phyloP scores from a whole-genome alignment of 306 rosid species.

The Lablab purpureus region DNA sequence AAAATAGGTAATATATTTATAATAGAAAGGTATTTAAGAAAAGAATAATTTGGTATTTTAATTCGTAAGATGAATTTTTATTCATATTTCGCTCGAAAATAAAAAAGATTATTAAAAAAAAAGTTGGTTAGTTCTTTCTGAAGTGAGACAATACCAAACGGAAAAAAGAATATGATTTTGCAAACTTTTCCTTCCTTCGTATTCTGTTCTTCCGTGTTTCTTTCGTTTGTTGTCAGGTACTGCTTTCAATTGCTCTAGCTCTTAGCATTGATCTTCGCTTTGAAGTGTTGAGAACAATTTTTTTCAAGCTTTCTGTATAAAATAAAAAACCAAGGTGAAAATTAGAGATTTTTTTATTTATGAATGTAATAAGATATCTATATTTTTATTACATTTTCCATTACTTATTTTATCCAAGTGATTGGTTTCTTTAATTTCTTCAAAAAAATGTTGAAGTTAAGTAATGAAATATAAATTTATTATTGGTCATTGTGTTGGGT shows the following conservation, averaged over 20 bases:
- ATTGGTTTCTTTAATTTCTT: background rate
- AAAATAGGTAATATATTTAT: too few species aligned
- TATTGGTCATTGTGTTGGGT: background rate
- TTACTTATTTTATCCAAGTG: background rate
- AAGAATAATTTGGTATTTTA: too few species aligned
- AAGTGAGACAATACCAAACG: too few species aligned
- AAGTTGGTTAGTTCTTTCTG: background rate
- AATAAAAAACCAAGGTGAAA: too few species aligned
- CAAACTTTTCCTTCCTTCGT: background rate
- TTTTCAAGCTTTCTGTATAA: background rate
- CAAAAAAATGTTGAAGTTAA: background rate
- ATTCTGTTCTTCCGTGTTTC: background rate
- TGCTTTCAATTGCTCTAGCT: too few species aligned
- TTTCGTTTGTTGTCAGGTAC: too few species aligned
- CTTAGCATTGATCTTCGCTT: too few species aligned
- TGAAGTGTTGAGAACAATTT: too few species aligned
- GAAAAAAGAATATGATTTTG: too few species aligned
- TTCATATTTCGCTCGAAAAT: background rate
- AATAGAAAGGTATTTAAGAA: too few species aligned
- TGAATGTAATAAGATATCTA: background rate
- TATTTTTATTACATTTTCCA: background rate
- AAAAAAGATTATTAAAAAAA: too few species aligned
- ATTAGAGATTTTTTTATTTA: background rate
- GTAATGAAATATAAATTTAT: background rate
- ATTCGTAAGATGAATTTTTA: too few species aligned